phyloP scores from a whole-genome alignment of 805 yeast genomes.

The Ogataea henricii region DNA sequence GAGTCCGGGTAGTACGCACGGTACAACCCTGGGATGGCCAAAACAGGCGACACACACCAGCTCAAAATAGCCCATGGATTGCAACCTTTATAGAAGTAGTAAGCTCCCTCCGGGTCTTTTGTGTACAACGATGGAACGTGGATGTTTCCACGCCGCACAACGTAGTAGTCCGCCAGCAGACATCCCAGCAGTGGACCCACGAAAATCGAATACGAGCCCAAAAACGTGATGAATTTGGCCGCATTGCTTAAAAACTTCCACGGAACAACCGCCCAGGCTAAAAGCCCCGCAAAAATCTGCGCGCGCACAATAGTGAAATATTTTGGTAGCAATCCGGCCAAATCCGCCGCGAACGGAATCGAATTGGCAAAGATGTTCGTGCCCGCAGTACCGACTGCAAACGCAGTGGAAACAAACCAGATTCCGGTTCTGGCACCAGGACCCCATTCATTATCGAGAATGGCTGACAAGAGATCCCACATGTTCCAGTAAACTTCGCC shows the following conservation, averaged over 20 bases:
- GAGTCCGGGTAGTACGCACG: slow-evolving; percentile 26
- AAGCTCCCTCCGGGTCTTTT: slow-evolving; percentile 14
- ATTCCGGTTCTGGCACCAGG: slow-evolving; percentile 31
- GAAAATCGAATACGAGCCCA: slow-evolving; percentile 23
- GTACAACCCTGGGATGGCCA: slow-evolving; percentile 31
- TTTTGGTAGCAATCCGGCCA: slow-evolving; percentile 29
- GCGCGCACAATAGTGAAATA: slow-evolving; percentile 30
- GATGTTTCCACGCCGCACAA: slow-evolving; percentile 20
- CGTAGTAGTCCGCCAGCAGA: slow-evolving; percentile 21
- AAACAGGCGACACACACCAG: slow-evolving; percentile 23
- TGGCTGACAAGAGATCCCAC: slow-evolving; percentile 31
- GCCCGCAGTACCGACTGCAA: slow-evolving; percentile 30
- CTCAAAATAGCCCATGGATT: slow-evolving; percentile 20
- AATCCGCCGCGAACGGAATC: slow-evolving; percentile 29
- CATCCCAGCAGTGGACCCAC: slow-evolving; percentile 24
- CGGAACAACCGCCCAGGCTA: slow-evolving; percentile 27
- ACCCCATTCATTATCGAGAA: slow-evolving; percentile 29
- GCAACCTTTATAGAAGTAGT: slow-evolving; percentile 18
- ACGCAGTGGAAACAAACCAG: slow-evolving; percentile 23
- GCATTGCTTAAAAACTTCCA: slow-evolving; percentile 24
- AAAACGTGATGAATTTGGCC: slow-evolving; percentile 22
- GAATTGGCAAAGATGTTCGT: slow-evolving; percentile 32
- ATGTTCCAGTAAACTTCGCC: slow-evolving; percentile 32
- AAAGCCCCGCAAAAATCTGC: slow-evolving; percentile 19
- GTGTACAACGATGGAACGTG: slow-evolving; percentile 21